Conservation (phyloP, 208 protist genomes). For the Leishmania lainsoni region DNA sequence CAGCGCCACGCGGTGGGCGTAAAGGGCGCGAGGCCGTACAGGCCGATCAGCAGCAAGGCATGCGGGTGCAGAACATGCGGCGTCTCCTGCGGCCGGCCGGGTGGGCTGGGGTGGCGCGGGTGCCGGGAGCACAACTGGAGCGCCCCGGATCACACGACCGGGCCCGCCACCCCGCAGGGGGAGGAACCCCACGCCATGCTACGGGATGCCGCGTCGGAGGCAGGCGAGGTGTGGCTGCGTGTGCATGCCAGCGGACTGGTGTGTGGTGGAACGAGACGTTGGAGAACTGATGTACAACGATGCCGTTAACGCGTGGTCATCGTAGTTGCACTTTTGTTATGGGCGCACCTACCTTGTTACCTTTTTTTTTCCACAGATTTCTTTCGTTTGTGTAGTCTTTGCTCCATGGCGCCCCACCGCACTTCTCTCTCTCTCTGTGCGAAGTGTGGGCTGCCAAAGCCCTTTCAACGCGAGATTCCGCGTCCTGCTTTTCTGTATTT, state of each 20-base stretch:
- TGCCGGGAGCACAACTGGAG: background rate
- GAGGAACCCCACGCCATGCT: no score
- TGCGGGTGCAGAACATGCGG: background rate
- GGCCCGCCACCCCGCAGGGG: background rate
- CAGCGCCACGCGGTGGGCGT: background rate
- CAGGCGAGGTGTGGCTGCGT: background rate
- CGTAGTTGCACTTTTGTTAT: background rate
- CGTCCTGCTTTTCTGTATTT: background rate
- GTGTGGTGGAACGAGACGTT: background rate
- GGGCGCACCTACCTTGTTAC: background rate
- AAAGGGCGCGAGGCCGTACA: background rate
- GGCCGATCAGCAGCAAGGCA: background rate
- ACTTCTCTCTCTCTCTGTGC: background rate
- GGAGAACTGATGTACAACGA: background rate
- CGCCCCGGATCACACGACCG: background rate
- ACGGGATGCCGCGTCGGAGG: no score
- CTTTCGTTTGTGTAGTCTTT: background rate
- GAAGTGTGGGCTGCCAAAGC: background rate
- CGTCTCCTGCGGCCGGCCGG: background rate
- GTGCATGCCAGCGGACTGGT: background rate
- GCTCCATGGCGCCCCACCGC: no score
- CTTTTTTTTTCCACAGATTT: background rate
- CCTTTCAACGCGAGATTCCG: background rate
- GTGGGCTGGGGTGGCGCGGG: background rate
- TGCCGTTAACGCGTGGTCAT: background rate